These are phyloP conservation scores for Xylariaceae sp. DNA, from an alignment of 2,329 filamentous ascomycete species.

Conservation along the genomic window DNA sequence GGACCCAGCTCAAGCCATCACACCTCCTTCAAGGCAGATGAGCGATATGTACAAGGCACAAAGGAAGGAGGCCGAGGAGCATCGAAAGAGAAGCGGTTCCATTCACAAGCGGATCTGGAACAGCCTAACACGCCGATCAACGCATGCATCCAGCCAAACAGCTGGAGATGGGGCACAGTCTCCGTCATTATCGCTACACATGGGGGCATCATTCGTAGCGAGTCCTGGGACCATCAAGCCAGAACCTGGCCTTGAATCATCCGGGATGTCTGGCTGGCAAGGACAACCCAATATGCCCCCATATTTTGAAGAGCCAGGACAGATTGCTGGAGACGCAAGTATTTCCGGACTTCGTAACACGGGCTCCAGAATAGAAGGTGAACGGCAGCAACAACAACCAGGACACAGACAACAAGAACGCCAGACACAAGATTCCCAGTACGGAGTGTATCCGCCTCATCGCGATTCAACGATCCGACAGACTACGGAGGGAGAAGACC, in stretches of 20 bases:
- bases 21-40: conserved; percentile 40
- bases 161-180: conserved; percentile 25
- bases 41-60: conserved; percentile 42
- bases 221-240: conserved; percentile 30
- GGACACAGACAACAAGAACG: conserved; percentile 21
- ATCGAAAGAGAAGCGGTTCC: conserved; percentile 39
- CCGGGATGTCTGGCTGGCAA: conserved; percentile 21
- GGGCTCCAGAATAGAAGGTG: conserved; percentile 15
- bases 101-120: conserved; percentile 37
- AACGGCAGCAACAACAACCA: conserved; percentile 28
- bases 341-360: conserved; percentile 9
- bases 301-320: conserved; percentile 37
- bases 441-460: conserved; percentile 30
- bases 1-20: conserved; percentile 33
- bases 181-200: conserved; percentile 31
- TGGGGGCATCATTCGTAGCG: conserved; percentile 28
- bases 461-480: conserved; percentile 35
- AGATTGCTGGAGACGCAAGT: conserved; percentile 29
- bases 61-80: conserved; percentile 37
- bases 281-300: conserved; percentile 15
- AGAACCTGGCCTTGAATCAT: conserved; percentile 27
- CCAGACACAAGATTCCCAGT: conserved; percentile 31
- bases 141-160: conserved; percentile 35
- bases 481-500: conserved; percentile 38
- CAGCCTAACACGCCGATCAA: conserved; percentile 40